Percentiles rank a stretch among this genome's conserved stretches.
phyloP scores from a whole-genome alignment of 2,329 filamentous ascomycete genomes.

The Xylariaceae sp. region DNA sequence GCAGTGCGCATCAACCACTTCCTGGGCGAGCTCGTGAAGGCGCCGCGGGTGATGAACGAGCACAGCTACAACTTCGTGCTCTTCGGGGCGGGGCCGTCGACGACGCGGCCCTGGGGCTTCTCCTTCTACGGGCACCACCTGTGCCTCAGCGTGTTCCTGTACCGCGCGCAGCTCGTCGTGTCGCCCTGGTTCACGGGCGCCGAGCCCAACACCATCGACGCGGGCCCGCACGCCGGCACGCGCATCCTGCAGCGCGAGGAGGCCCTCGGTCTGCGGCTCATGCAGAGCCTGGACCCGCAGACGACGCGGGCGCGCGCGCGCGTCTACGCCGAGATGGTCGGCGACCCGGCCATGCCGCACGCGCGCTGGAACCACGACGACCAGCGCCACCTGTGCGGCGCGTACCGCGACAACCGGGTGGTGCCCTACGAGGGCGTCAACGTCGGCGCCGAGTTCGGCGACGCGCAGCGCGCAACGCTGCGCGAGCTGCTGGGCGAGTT shows the following conservation, averaged over 20 bases:
- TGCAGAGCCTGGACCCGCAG: slow-evolving; percentile 51
- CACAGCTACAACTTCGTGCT: slow-evolving; percentile 69
- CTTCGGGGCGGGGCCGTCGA: slow-evolving; percentile 57
- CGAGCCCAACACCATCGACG: slow-evolving; percentile 68
- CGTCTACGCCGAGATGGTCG: slow-evolving; percentile 50
- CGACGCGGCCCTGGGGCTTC: slow-evolving; percentile 58
- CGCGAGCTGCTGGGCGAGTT: slow-evolving; percentile 55
- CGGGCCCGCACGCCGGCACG: slow-evolving; percentile 54
- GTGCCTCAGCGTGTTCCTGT: slow-evolving; percentile 63
- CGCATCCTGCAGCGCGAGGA: slow-evolving; percentile 61
- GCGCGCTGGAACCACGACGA: slow-evolving; percentile 76
- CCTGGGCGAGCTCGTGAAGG: slow-evolving; percentile 58
- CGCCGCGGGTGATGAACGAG: slow-evolving; percentile 60
- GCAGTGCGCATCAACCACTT: slow-evolving; percentile 73
- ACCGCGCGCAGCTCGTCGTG: slow-evolving; percentile 56
- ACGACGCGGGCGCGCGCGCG: slow-evolving; percentile 46
- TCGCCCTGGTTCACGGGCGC: slow-evolving; percentile 74
- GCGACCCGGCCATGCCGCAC: slow-evolving; percentile 57
- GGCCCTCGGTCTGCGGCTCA: slow-evolving; percentile 55
- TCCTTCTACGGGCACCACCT: slow-evolving; percentile 74
- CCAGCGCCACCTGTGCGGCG: slow-evolving; percentile 69
- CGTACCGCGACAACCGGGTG: slow-evolving; percentile 69
- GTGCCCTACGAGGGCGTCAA: slow-evolving; percentile 66
- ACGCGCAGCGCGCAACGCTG: slow-evolving; percentile 46
- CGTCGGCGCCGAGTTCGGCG: slow-evolving; percentile 38